Evolutionary conservation across 139 green algal species (phyloP), one percentile per base, ranked within the genome.

Genomic region (Medakamo hakoo): DNA sequence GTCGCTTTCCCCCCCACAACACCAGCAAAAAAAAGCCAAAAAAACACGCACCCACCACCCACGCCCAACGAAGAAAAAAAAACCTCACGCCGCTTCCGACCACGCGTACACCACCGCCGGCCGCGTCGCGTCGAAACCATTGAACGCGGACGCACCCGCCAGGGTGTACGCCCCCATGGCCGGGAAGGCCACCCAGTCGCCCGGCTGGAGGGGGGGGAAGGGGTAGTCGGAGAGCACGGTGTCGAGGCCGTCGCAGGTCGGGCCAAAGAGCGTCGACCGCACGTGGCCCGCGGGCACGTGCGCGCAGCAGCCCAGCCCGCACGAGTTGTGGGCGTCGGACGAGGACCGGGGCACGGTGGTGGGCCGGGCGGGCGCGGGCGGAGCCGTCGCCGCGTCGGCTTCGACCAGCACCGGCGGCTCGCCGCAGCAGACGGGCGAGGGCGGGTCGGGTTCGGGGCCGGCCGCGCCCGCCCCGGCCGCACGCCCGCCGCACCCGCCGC

Each of bases 101-200:
- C 40, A 52, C 40, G 16, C 40, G n/a, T 40, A 32, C 24, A 25
- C 21, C 28, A 55, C 30, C 3, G 19, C 22, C 4, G 55, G 27
- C 22, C 29, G 16, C 24, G 18, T 24, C n/a, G 63, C 63, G 28
- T 30, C 31, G 58, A 77, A 68, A 4, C 73, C 83, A 63, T 88
- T 88, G 71, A 88, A 88, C 65, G 84, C 75, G 62, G 77, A 83
- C 0, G 82, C 85, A 14, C 82, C 87, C 2, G 85, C 80, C 2
- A 85, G 68, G 0, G 87, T 94, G 77, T 96, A 96, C 0, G 87
- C 89, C 21, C 89, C 89, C 49, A 92, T 86, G 63, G 84, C 77
- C n/a, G 80, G 74, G 74, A 93, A 96, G 30, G 86, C 63, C 57
- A 96, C 71, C 78, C 80, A 96, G 73, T 96, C 89, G 14, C 89